These are phyloP conservation scores for Pichia manshurica DNA, from an alignment of 805 yeast species.

Conservation along the genomic window DNA sequence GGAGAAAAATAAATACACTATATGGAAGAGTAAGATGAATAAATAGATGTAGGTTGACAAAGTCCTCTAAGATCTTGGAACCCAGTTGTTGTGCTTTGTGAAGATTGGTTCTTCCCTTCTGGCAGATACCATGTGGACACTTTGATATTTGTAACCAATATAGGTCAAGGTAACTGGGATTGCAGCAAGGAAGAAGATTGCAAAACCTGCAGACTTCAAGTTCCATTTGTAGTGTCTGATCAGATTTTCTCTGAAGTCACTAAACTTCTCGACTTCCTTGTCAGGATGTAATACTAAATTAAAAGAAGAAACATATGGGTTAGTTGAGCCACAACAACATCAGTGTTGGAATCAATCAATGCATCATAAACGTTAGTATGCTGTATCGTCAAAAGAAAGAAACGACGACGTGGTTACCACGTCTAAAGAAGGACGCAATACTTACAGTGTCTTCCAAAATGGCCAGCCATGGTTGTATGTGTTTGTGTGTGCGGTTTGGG, in stretches of 20 bases:
- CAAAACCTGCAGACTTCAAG: constrained; percentile 26
- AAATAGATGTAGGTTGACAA: background rate
- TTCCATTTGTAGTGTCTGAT: constrained; percentile 29
- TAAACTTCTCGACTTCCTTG: constrained; percentile 28
- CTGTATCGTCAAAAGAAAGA: too few relatives aligned
- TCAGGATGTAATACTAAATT: constrained; percentile 28
- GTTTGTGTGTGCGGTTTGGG: background rate
- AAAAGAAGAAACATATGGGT: background rate
- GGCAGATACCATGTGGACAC: constrained; percentile 22
- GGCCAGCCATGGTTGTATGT: constrained; percentile 26
- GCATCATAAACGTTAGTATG: too few relatives aligned
- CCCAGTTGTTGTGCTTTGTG: constrained; percentile 21
- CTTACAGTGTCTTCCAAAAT: constrained; percentile 32
- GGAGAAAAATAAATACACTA: background rate
- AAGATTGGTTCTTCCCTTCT: constrained; percentile 29
- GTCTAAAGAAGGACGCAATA: too few relatives aligned
- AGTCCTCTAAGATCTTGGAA: constrained; percentile 23
- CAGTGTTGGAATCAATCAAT: too few relatives aligned
- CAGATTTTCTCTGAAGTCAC: constrained; percentile 29
- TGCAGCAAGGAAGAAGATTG: constrained; percentile 27
- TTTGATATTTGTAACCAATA: constrained; percentile 30
- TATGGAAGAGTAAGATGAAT: background rate
- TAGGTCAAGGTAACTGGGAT: constrained; percentile 31
- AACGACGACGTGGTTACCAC: too few relatives aligned
- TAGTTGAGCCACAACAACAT: too few relatives aligned